Base-by-base conservation (phyloP, 2,329 filamentous ascomycete species). In the Hymenoscyphus fraxineus region DNA sequence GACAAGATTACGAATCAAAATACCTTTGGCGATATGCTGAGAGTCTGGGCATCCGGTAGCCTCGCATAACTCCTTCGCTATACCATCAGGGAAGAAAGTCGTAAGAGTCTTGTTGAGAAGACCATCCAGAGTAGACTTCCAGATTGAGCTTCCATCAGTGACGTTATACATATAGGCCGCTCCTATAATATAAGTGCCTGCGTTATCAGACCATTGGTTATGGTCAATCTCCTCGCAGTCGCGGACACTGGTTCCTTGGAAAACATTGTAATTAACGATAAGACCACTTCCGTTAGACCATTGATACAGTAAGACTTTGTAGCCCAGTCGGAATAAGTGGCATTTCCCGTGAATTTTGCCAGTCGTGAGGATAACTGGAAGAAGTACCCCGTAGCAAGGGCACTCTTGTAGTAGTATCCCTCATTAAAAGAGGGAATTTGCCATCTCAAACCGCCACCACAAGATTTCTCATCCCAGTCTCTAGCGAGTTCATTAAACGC, bases 351-450 rank as follows among this genome's bases (percentile, higher is more conserved):
- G 74, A 91, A 93, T 22, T 87, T 82, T 0, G 88, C 90, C 15
- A 94, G 82, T 6, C 91, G 86, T 16, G 91, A 84, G 9, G 83
- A 85, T 9, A 88, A 76, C 69, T 88, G 86, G 78, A 88, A 88
- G 74, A 87, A 86, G 68, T 82, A 83, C 56, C 83, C 85, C 68
- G 87, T 88, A 9, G 86, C 83, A 66, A 88, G 84, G 47, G 72
- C 62, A 73, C 88, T 88, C 76, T 88, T 95, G 80, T 93, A 93
- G 72, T 88, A 83, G 75, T 91, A 95, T 31, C 91, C 91, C 38
- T 80, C 82, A 73, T 93, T 92, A 69, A 88, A 88, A 1, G 84
- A 80, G 64, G 87, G 91, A 65, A 94, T 89, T 78, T 95, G 91
- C 89, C 90, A 92, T 71, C 89, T 81, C 70, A 93, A 73, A 10